phyloP scores from a whole-genome alignment of 495 filamentous ascomycete genomes.

The Symbiotaphrina buchneri region DNA sequence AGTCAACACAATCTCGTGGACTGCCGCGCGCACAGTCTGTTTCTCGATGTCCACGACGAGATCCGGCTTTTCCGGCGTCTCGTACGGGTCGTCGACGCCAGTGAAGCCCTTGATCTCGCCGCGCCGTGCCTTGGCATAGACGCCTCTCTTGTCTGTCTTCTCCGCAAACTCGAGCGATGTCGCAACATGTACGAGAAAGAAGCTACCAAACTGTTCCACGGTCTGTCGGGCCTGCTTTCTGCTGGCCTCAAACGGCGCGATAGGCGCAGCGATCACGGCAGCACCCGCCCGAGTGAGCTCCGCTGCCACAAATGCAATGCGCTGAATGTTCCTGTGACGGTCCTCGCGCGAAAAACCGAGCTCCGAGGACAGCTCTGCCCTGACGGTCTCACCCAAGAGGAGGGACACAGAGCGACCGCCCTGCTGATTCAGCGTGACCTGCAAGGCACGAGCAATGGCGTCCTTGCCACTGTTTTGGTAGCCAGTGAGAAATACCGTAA shows the following conservation, averaged over 20 bases:
- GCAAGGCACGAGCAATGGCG: constrained; percentile 79
- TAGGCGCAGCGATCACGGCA: constrained; percentile 93
- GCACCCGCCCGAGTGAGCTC: constrained; percentile 85
- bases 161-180: constrained; percentile 84
- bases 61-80: constrained; percentile 60
- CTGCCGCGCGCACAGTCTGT: constrained; percentile 73
- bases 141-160: constrained; percentile 81
- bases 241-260: constrained; percentile 72
- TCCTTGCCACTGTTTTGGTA: constrained; percentile 96
- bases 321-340: constrained; percentile 84
- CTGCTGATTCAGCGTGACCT: constrained; percentile 97
- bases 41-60: constrained; percentile 67
- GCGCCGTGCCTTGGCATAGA: constrained; percentile 62
- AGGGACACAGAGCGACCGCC: constrained; percentile 86
- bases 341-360: constrained; percentile 88
- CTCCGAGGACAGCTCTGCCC: constrained; percentile 79
- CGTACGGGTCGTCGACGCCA: constrained; percentile 94
- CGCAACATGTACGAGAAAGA: constrained; percentile 88
- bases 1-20: constrained; percentile 90
- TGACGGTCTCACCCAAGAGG: constrained; percentile 85
- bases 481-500: constrained; percentile 94
- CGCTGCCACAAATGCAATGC: constrained; percentile 87
- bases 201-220: constrained; percentile 68
- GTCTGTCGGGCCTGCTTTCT: constrained; percentile 57
- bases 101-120: constrained; percentile 98